Evolutionary conservation across 768 basidiomycete genomes (phyloP).

Genomic region (Lactarius tabidus): DNA sequence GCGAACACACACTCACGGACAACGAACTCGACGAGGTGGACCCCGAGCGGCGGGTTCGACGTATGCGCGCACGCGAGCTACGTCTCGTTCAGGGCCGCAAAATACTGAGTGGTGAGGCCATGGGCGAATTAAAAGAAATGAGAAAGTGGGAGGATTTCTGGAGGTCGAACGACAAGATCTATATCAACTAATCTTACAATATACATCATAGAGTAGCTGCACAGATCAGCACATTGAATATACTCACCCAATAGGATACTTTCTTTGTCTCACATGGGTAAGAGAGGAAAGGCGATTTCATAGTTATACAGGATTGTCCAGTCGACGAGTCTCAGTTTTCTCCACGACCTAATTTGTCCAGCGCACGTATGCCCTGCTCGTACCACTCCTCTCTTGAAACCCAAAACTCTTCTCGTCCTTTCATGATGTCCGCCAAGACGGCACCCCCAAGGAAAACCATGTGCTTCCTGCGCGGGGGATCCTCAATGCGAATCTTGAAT

Average conservation of each 20-base stretch:
- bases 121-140: conserved; percentile 5
- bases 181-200: background rate
- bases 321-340: conserved; percentile 33
- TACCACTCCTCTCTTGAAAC: conserved; percentile 92
- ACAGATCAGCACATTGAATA: background rate
- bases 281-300: background rate
- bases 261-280: background rate
- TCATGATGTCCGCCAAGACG: conserved; percentile 99
- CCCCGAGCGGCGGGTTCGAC: conserved; percentile 57
- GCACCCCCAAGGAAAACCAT: conserved; percentile 99
- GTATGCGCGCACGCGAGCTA: conserved; percentile 86
- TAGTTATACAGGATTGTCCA: conserved; percentile 15
- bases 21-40: conserved; percentile 69
- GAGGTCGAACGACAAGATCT: background rate
- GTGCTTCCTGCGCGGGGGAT: conserved; percentile 96
- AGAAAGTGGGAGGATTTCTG: conserved; percentile 18
- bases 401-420: conserved; percentile 92
- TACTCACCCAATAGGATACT: background rate
- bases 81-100: conserved; percentile 76
- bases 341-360: conserved; percentile 83
- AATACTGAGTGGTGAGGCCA: conserved; percentile 41
- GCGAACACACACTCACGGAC: conserved; percentile 61
- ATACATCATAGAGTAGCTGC: background rate
- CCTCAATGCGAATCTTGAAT: conserved; percentile 99
- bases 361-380: conserved; percentile 75